Conservation (phyloP, 2,329 filamentous ascomycete species). For the Graphilbum fragrans region DNA sequence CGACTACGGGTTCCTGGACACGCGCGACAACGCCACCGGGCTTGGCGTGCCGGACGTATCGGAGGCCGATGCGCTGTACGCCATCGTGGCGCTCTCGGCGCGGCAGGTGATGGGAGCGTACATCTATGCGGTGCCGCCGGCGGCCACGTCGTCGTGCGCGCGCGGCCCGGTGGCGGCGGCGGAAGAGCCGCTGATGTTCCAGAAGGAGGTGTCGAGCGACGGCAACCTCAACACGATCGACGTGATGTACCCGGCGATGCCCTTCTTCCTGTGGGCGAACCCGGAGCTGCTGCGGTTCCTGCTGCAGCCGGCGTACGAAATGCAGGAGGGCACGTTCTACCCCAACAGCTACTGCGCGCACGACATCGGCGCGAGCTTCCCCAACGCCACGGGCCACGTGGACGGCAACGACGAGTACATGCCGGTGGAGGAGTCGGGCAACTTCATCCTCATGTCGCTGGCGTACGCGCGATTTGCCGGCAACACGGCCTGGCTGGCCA, state of each 20-base stretch:
- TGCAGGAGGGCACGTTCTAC: conserved; percentile 69
- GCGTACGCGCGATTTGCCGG: conserved; percentile 39
- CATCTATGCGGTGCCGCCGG: conserved; percentile 60
- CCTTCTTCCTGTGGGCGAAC: conserved; percentile 76
- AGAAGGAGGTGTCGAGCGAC: conserved; percentile 77
- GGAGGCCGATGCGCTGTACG: conserved; percentile 59
- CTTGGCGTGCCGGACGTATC: conserved; percentile 56
- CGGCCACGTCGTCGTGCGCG: conserved; percentile 67
- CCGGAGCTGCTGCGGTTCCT: conserved; percentile 68
- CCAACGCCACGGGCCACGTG: conserved; percentile 58
- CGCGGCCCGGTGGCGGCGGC: conserved; percentile 67
- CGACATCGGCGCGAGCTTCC: conserved; percentile 58
- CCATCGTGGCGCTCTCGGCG: conserved; percentile 66
- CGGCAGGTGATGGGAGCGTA: conserved; percentile 70
- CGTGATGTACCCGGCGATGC: conserved; percentile 74
- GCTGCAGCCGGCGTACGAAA: conserved; percentile 66
- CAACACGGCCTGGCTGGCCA: conserved; percentile 25
- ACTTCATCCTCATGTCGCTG: conserved; percentile 57
- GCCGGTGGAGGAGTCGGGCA: conserved; percentile 61
- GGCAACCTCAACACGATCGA: conserved; percentile 77
- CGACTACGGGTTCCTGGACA: conserved; percentile 34
- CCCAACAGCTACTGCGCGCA: conserved; percentile 71
- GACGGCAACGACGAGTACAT: conserved; percentile 60
- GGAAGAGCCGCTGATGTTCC: conserved; percentile 58
- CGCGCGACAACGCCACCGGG: conserved; percentile 44